Percentiles rank a stretch among this genome's conserved stretches.
Conservation (phyloP, 2,329 filamentous ascomycete species). For the Didymella keratinophila region DNA sequence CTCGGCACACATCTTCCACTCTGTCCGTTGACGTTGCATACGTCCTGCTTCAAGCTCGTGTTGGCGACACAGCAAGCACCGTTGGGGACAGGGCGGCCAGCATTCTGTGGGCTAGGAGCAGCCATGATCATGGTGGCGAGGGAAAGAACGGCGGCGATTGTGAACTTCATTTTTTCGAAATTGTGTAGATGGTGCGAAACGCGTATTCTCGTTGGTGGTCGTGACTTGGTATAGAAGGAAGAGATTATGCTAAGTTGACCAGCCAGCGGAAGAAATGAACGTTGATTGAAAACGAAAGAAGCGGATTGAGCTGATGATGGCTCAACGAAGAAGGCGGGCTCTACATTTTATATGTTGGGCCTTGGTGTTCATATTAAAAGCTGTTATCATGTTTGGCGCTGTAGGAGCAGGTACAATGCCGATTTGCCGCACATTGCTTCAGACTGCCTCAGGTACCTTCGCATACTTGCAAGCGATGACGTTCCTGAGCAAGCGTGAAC, state of each 20-base stretch:
- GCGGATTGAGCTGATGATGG: not conserved
- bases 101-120: conserved; percentile 32
- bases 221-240: not conserved
- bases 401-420: not conserved
- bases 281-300: not conserved
- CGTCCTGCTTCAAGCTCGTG: conserved; percentile 43
- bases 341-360: not conserved
- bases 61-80: conserved; percentile 38
- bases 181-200: not conserved
- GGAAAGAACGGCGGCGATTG: conserved; percentile 28
- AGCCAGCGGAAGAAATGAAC: not conserved
- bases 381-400: not conserved
- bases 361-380: not conserved
- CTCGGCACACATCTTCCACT: conserved; percentile 40
- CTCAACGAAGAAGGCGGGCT: no score
- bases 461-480: conserved; percentile 3
- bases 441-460: conserved; percentile 12
- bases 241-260: not conserved
- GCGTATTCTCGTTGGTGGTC: not conserved
- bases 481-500: not conserved
- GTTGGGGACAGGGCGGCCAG: conserved; percentile 33
- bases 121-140: conserved; percentile 33
- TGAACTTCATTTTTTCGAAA: conserved; percentile 35
- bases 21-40: conserved; percentile 40
- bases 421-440: conserved; percentile 3